Evolutionary conservation across 495 filamentous ascomycete genomes (phyloP), one percentile per base, ranked within the genome.

Genomic region (Daldinia loculata): DNA sequence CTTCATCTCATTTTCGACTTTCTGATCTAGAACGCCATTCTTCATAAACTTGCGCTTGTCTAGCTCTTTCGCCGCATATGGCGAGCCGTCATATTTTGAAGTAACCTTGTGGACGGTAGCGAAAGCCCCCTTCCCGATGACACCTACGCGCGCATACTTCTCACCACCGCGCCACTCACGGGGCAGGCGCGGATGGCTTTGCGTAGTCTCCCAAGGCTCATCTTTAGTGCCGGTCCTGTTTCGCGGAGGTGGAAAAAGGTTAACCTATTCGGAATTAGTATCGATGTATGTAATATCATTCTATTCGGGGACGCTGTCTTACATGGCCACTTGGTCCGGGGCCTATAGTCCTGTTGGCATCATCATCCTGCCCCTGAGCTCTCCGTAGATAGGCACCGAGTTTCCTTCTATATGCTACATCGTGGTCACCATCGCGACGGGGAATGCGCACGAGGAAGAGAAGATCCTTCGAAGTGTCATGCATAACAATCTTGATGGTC

Each of bases 1-100:
- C 43, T 88, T 90, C 88, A 98, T 94, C 79, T 99, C 95, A 69
- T 95, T 97, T 69, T 96, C 91, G 2, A 98, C 89, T 76, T 94
- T 95, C 71, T 91, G 88, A 74, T 94, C 92, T 29, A 93, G 79
- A 22, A 91, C 85, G 41, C 92, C 92, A 75, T 95, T 93, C 76
- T 94, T 97, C 83, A 94, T 92, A 77, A 98, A 94, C 15, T 88
- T 86, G 48, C 89, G 87, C 80, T 97, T 98, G 74, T 96, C 92
- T 4, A 99, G 87, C 74, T 97, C 91, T 75, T 99, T 99, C 3
- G 92, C 92, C 2, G 95, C 95, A 71, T 89, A 95, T 0, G 93
- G 88, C 15, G 88, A 80, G 12, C 95, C 95, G 69, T 93, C 89
- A 63, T 88, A 88, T 76, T 90, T 93, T 32, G 88, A 88, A 1